A percentile compares a stretch with the other conserved stretches of the same genome.
phyloP scores from a whole-genome alignment of 495 filamentous ascomycete genomes.

The Aspergillus hancockii region DNA sequence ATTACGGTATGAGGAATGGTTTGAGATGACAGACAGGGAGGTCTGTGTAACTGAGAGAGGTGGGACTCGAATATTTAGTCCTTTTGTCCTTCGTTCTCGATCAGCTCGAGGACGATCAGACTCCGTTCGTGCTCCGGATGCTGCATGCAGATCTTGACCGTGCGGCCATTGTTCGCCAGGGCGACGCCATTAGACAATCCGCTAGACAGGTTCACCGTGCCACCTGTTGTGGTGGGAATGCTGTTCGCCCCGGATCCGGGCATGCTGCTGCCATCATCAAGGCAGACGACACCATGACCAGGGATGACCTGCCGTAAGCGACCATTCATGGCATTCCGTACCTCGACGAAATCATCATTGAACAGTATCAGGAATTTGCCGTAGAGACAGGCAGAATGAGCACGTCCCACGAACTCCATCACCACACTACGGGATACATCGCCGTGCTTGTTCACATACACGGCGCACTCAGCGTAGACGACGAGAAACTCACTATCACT shows the following conservation, averaged over 20 bases:
- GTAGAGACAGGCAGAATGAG: slow-evolving; percentile 82
- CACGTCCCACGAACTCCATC: slow-evolving; percentile 95
- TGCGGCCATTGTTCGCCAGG: slow-evolving; percentile 42
- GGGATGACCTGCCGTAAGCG: slow-evolving; percentile 91
- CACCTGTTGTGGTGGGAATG: slow-evolving; percentile 29
- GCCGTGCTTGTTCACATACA: slow-evolving; percentile 97
- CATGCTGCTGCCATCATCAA: slow-evolving; percentile 77
- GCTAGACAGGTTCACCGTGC: slow-evolving; percentile 28
- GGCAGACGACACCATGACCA: slow-evolving; percentile 78
- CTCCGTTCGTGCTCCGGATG: slow-evolving; percentile 80
- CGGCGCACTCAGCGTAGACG: slow-evolving; percentile 91
- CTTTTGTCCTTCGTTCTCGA: slow-evolving; percentile 91
- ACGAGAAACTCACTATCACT: slow-evolving; percentile 90
- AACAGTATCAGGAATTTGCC: slow-evolving; percentile 72
- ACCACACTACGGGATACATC: slow-evolving; percentile 90
- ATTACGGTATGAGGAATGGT: neutral
- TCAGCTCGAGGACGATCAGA: slow-evolving; percentile 87
- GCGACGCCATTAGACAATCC: slow-evolving; percentile 36
- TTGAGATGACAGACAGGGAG: neutral
- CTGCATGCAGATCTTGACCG: slow-evolving; percentile 92
- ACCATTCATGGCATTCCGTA: slow-evolving; percentile 95
- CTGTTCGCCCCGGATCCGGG: slow-evolving; percentile 36
- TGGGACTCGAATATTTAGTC: slow-evolving; percentile 45
- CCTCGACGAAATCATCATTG: slow-evolving; percentile 92
- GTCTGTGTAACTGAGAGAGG: neutral